A percentile compares a stretch with the other conserved stretches of the same genome.
Conservation (phyloP, 805 yeast species). For the Lipomyces sp. region DNA sequence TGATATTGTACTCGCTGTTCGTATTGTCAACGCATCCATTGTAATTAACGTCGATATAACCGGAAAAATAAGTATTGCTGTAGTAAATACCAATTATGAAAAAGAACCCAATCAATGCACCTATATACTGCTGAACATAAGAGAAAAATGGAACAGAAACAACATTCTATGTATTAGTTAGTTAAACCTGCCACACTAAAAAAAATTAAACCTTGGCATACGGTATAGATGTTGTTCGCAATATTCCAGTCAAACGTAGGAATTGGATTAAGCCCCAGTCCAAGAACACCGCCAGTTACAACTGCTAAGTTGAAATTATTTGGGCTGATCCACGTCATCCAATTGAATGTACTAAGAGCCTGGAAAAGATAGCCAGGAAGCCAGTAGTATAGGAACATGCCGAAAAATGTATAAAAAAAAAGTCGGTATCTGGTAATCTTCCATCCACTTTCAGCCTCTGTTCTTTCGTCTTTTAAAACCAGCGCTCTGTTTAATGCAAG, state of each 20-base stretch:
- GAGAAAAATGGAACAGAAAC: slow-evolving; percentile 50
- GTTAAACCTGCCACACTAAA: slow-evolving; percentile 39
- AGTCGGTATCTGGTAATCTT: slow-evolving; percentile 57
- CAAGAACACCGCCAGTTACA: slow-evolving; percentile 62
- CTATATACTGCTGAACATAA: slow-evolving; percentile 49
- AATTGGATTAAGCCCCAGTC: slow-evolving; percentile 53
- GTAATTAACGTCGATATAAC: slow-evolving; percentile 52
- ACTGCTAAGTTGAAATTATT: slow-evolving; percentile 64
- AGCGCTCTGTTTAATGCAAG: slow-evolving; percentile 20
- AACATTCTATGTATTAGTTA: slow-evolving; percentile 39
- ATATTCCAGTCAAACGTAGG: slow-evolving; percentile 60
- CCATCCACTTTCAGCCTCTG: slow-evolving; percentile 62
- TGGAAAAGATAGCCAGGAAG: slow-evolving; percentile 63
- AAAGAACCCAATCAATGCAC: slow-evolving; percentile 55
- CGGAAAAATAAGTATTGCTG: slow-evolving; percentile 55
- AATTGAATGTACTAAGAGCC: slow-evolving; percentile 60
- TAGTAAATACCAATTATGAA: slow-evolving; percentile 58
- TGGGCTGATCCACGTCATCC: slow-evolving; percentile 67
- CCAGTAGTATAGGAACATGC: slow-evolving; percentile 57
- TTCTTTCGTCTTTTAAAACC: slow-evolving; percentile 49
- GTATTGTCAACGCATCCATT: slow-evolving; percentile 48
- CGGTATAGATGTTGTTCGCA: slow-evolving; percentile 48
- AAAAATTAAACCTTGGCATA: too few relatives aligned
- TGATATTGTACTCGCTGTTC: slow-evolving; percentile 52
- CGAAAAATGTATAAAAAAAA: slow-evolving; percentile 50